Evolutionary conservation across 495 filamentous ascomycete genomes (phyloP).

Genomic region (Penicillium daleae): DNA sequence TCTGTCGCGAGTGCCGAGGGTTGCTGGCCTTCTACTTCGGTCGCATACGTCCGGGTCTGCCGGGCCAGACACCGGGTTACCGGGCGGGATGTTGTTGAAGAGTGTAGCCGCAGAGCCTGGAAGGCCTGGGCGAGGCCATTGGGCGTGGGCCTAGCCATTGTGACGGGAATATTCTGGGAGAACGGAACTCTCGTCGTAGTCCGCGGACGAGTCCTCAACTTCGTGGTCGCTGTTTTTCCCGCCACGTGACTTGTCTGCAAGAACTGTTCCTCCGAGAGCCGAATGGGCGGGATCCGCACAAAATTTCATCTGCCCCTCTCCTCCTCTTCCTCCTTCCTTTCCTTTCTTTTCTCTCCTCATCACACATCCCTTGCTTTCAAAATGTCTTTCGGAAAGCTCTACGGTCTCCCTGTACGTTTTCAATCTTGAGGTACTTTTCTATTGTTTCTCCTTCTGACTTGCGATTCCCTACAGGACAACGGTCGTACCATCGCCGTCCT

Average conservation of each 20-base stretch:
- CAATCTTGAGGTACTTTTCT: background rate
- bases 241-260: conserved; percentile 35
- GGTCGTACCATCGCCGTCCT: conserved; percentile 83
- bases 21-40: conserved; percentile 24
- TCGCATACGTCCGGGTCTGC: conserved; percentile 37
- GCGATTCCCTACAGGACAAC: conserved; percentile 66
- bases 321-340: conserved; percentile 36
- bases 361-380: conserved; percentile 42
- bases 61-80: conserved; percentile 14
- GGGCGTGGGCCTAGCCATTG: conserved; percentile 45
- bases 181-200: conserved; percentile 1
- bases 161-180: conserved; percentile 6
- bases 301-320: conserved; percentile 44
- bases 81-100: conserved; percentile 22
- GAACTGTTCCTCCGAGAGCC: conserved; percentile 39
- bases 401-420: conserved; percentile 76
- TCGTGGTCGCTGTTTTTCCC: conserved; percentile 29
- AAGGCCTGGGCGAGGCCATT: conserved; percentile 45
- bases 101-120: conserved; percentile 38
- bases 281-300: conserved; percentile 39
- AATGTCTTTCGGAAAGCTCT: conserved; percentile 97
- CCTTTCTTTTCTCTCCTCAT: conserved; percentile 34
- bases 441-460: conserved; percentile 23
- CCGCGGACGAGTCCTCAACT: conserved; percentile 4
- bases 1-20: background rate